Base-by-base conservation (phyloP, 345 rosid species). In the Ceriops zippeliana region DNA sequence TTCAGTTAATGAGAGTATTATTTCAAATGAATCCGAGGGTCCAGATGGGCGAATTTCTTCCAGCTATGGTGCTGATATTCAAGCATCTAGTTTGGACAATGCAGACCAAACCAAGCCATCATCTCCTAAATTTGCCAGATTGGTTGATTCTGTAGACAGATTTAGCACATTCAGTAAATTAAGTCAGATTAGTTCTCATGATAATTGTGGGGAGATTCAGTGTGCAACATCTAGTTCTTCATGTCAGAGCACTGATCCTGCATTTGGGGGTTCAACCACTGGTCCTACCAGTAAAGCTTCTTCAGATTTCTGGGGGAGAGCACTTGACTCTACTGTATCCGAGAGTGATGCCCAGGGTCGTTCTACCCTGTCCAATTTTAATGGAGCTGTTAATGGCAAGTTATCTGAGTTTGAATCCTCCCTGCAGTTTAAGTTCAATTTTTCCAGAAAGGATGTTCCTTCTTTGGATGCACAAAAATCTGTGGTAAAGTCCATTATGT, bases 81-180 rank as follows among this genome's bases (percentile, higher is more conserved):
- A 65, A 32, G 83, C 75, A 67, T 70, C 82, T 63, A 65, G 57
- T 69, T 78, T 70, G 57, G 65, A 82, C 51, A 72, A 80, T 52
- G 74, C 72, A 65, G 88, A 73, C 63, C 74, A 75, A 42, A 73
- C 81, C 58, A 81, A 83, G 66, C 80, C 84, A n/a, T 35, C 68
- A 49, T 89, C 95, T 73, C 98, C 96, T 42, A 86, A 87, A 72
- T 91, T 91, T 82, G 82, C 86, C 30, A 75, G 76, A 73, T 83
- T 89, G 88, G 91, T 80, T 57, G 85, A 85, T 66, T 81, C 91
- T 59, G 84, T 84, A 19, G 78, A 76, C 78, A 76, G 71, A 37
- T 79, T 75, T 28, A 74, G 84, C 51, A 72, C 66, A 64, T 22
- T 70, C 31, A 70, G 73, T 58, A 72, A 78, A 67, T 68, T 53